These are phyloP conservation scores for Puya raimondii DNA, from an alignment of 176 grass and related monocot genomes.

Conservation along the genomic window DNA sequence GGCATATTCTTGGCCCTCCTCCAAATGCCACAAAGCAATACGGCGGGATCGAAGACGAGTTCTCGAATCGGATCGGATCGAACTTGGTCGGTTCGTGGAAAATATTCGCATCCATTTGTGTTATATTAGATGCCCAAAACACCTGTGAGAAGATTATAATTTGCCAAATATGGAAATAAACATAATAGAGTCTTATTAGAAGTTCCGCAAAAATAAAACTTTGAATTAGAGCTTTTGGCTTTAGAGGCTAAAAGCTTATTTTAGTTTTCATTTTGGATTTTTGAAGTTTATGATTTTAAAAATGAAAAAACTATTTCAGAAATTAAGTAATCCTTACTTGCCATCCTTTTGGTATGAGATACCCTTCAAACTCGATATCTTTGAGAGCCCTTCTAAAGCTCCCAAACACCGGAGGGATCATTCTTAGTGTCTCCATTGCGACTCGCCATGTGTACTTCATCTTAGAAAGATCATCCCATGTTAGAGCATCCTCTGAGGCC, in stretches of 20 bases:
- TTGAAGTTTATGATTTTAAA: background rate
- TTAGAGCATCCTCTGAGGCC: slow-evolving; percentile 18
- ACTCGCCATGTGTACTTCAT: slow-evolving; percentile 48
- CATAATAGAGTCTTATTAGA: too few relatives aligned
- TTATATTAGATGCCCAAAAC: slow-evolving; percentile 31
- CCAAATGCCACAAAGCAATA: slow-evolving; percentile 44
- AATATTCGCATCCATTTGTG: slow-evolving; percentile 31
- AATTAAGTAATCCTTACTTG: slow-evolving; percentile 9
- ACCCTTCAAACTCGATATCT: slow-evolving; percentile 36
- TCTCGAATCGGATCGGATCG: slow-evolving; percentile 26
- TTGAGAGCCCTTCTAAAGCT: slow-evolving; percentile 24
- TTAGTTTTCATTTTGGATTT: background rate
- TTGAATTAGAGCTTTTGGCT: too few relatives aligned
- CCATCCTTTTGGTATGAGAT: slow-evolving; percentile 42
- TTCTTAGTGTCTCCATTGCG: slow-evolving; percentile 28
- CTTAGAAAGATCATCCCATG: slow-evolving; percentile 35
- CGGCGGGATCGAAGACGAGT: slow-evolving; percentile 4
- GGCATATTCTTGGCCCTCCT: slow-evolving; percentile 29
- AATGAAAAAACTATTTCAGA: background rate
- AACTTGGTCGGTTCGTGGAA: slow-evolving; percentile 35
- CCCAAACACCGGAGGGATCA: slow-evolving; percentile 35
- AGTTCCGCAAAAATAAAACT: too few relatives aligned
- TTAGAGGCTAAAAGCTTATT: too few relatives aligned
- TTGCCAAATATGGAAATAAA: too few relatives aligned
- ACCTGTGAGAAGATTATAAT: slow-evolving; percentile 12